phyloP scores from a whole-genome alignment of 1,284 basidiomycete genomes.

The Hypsizygus ulmarius region DNA sequence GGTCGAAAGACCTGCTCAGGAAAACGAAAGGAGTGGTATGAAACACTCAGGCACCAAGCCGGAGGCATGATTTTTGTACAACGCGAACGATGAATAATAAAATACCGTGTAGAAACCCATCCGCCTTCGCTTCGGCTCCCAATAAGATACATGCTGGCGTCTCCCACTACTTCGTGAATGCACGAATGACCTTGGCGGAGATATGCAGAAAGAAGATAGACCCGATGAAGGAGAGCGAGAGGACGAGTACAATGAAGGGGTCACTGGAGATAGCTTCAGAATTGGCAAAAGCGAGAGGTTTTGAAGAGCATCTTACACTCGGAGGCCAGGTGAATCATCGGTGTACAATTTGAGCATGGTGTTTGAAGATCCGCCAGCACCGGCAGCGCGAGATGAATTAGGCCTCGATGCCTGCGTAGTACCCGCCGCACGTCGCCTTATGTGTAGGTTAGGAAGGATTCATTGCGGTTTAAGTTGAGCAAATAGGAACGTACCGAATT shows the following conservation, averaged over 20 bases:
- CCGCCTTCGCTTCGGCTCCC: slow-evolving; percentile 16
- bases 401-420: slow-evolving; percentile 71
- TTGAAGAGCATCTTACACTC: slow-evolving; percentile 73
- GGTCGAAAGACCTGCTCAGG: slow-evolving; percentile 3
- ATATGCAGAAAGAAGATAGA: slow-evolving; percentile 99
- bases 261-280: slow-evolving; percentile 55
- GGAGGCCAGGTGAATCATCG: slow-evolving; percentile 92
- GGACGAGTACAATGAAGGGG: slow-evolving; percentile 95
- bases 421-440: slow-evolving; percentile 78
- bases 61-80: slow-evolving; percentile 29
- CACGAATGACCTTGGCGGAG: slow-evolving; percentile 90
- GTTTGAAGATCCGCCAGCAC: slow-evolving; percentile 93
- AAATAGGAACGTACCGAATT: slow-evolving; percentile 57
- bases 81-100: slow-evolving; percentile 25
- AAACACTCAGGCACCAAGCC: slow-evolving; percentile 23
- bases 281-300: slow-evolving; percentile 3
- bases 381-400: slow-evolving; percentile 88
- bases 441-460: slow-evolving; percentile 8
- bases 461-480: neutral
- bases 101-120: slow-evolving; percentile 26
- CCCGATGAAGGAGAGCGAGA: slow-evolving; percentile 96
- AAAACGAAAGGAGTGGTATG: slow-evolving; percentile 28
- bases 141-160: neutral
- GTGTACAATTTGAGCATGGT: slow-evolving; percentile 99
- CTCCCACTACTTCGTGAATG: slow-evolving; percentile 76